Evolutionary conservation across 306 rosid species (phyloP).

Genomic region (Fragaria nilgerrensis): DNA sequence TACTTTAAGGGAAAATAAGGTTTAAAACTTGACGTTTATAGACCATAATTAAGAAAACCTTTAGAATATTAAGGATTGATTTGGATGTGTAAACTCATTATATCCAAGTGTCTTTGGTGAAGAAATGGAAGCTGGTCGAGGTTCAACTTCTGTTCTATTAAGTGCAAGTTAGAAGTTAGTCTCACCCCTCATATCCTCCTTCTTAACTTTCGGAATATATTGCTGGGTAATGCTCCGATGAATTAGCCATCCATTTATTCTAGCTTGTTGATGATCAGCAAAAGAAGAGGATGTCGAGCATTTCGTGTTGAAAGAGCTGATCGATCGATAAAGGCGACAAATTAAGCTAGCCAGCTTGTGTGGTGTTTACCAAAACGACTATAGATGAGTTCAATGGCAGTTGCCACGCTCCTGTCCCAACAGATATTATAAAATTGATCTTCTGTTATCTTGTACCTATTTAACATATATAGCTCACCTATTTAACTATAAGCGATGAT

Average conservation of each 20-base stretch:
- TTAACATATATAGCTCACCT: neutral
- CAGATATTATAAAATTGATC: neutral
- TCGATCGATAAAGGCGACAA: neutral
- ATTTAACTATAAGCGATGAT: neutral
- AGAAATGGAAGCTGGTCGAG: neutral
- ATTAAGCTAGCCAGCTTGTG: neutral
- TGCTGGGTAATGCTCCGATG: too few species aligned
- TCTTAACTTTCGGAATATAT: too few species aligned
- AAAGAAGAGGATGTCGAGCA: neutral
- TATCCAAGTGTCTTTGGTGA: neutral
- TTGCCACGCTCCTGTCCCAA: neutral
- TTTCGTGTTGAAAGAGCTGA: neutral
- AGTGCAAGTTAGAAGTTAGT: too few species aligned
- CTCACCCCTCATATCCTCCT: too few species aligned
- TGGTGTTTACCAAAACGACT: neutral
- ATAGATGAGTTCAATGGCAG: neutral
- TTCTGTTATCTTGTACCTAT: neutral
- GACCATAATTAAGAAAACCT: neutral
- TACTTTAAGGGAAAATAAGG: neutral
- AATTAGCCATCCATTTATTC: too few species aligned
- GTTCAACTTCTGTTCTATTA: too few species aligned
- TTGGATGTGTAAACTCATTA: neutral
- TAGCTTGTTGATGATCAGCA: too few species aligned
- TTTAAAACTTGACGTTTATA: neutral
- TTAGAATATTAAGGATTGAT: neutral